Base-by-base conservation (phyloP, 2,329 filamentous ascomycete genomes). In the Fusarium liriodendri region DNA sequence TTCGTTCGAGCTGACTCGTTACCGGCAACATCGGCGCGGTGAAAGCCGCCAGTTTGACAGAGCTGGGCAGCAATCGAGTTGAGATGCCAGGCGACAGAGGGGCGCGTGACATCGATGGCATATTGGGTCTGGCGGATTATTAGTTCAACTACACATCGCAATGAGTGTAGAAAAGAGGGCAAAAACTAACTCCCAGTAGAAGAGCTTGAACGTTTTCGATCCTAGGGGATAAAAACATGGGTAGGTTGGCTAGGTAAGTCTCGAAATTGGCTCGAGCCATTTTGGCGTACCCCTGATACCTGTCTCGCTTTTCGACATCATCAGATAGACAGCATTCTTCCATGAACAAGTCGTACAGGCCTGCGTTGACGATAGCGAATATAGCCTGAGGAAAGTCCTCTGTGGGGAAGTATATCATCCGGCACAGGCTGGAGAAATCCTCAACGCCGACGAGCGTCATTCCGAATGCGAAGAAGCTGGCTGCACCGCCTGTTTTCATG, bases 11-110 rank as follows among this genome's bases (percentile, higher is more conserved):
- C 25, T 18, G 33, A 9, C 9, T 64, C 62, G 14, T 20, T 20
- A 22, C 22, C 9, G 4, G 52, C 33, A n/a, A 37, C 25, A 13
- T 58, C 35, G 25, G 32, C 16, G 1, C 87, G 85, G 77, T 92
- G 90, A 68, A 89, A 91, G 3, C 90, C 90, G 4, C 91, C 85
- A 0, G 87, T 88, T 74, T 91, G 89, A 73, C 89, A 91, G 64
- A 93, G 83, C 59, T 88, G 85, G 11, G 87, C 87, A 0, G 90
- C 90, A 16, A 86, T 86, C 7, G 87, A 88, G 20, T 86, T 87
- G 22, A 92, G 82, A 14, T 89, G 87, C 87, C 90, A 91, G 18
- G 88, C 89, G 6, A 92, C 84, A 0, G 89, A 89, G 2, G 90
- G 89, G 42, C 89, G 88, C 3, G 89, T 90, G 13, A 87, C 84